These are phyloP conservation scores for Trichophyton mentagrophytes DNA, from an alignment of 2,329 filamentous ascomycete genomes.

Conservation along the genomic window DNA sequence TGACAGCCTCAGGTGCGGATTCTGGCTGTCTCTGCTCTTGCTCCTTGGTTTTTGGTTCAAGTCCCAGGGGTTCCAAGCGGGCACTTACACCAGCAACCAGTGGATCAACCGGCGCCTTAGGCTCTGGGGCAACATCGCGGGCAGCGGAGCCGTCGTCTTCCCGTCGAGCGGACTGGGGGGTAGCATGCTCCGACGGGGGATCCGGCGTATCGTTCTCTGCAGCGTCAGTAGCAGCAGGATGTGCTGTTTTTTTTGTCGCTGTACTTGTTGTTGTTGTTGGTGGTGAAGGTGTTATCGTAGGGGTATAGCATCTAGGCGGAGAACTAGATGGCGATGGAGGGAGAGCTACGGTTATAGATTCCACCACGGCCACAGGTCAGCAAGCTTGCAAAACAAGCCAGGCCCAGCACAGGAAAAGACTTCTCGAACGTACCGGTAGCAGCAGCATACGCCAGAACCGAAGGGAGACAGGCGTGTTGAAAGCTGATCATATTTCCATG, in stretches of 20 bases:
- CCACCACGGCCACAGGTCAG: background rate
- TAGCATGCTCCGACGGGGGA: background rate
- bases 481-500: constrained; percentile 32
- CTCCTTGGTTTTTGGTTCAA: background rate
- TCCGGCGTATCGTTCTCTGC: constrained; percentile 16
- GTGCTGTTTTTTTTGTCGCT: too few species aligned
- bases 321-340: constrained; percentile 21
- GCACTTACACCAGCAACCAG: background rate
- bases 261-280: too few species aligned
- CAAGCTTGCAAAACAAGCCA: background rate
- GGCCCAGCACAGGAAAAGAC: background rate
- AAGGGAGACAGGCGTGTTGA: constrained; percentile 26
- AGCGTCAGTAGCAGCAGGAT: constrained; percentile 11
- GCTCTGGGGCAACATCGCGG: constrained; percentile 4
- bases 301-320: constrained; percentile 25
- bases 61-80: background rate
- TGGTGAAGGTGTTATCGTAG: constrained; percentile 8
- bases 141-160: background rate
- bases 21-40: background rate
- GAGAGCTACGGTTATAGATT: constrained; percentile 14
- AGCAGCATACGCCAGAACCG: constrained; percentile 22
- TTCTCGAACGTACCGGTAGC: constrained; percentile 21
- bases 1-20: background rate
- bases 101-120: background rate
- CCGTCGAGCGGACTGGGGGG: background rate